Base-by-base conservation (phyloP, 805 yeast genomes). In the Candida succiphila region DNA sequence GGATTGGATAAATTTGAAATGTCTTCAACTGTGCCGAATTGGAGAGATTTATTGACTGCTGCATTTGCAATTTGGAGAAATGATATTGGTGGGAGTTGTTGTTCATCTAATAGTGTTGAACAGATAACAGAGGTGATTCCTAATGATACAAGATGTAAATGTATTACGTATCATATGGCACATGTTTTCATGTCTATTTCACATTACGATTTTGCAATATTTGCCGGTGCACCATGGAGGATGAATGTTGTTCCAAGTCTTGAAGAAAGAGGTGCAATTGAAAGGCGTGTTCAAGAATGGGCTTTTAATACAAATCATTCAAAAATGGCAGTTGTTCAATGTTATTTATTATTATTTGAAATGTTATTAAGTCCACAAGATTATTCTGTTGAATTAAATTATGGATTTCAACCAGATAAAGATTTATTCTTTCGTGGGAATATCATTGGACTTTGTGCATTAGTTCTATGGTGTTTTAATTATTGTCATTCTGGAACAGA, bases 171-270 rank as follows among this genome's bases (percentile, higher is more conserved):
- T 52, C 88, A 84, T 48, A 63, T 81, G 59, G 75, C 84, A 1
- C 88, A 81, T 48, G 72, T 82, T 13, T 70, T 76, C 29, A 69
- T 84, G 49, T 72, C 83, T 33, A 68, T 80, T 20, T 77, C 82
- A 36, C 85, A 82, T 41, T 78, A 81, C 52, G 94, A 85, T 52
- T 73, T 82, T 37, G 81, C 81, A 34, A 77, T 82, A 5, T 78
- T 65, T 52, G 78, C 88, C 2, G 95, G 95, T 1, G 82, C 86
- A 7, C 92, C 92, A 1, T 73, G 80, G 58, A 69, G 87, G 45
- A 77, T 81, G 78, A 81, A 73, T 45, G 85, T 78, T 24, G 62
- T 61, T 25, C 75, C 81, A 9, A 70, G 73, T 5, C 49, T 58
- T 1, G 78, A 72, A 37, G 60, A 54, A 25, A 67, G 72, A 41